Base-by-base conservation (phyloP, 2,329 filamentous ascomycete genomes). In the Talaromyces albobiverticillius region DNA sequence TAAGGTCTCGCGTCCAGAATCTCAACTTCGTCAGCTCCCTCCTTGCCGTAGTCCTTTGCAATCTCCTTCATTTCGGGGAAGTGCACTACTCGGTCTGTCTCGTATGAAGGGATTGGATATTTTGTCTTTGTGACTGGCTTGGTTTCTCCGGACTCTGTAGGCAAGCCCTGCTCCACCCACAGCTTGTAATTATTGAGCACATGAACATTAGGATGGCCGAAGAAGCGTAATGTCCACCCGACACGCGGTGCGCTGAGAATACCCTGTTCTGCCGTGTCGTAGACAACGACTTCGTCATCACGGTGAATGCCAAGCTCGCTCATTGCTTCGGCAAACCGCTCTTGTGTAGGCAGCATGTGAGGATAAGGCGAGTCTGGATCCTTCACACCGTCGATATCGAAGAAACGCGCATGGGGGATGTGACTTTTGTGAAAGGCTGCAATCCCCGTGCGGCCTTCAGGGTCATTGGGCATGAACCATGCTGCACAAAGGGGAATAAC, bases 381-480 rank as follows among this genome's bases (percentile, higher is more conserved):
- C 65, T 94, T 90, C 68, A 96, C 83, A 64, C 85, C 90, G 73
- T 99, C 94, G 51, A 99, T 81, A 71, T 99, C 92, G 71, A 99
- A 99, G 82, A 97, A 99, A 29, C 91, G 88, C 1, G 94, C 88
- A 65, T 87, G 86, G 20, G 92, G 93, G 59, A 99, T 94, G 64
- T 90, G 89, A 67, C 86, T 83, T 68, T 90, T 82, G 61, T 85
- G 83, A 78, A 93, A 99, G 41, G 87, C 84, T 60, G 94, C 81
- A 62, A 88, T 84, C 51, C 94, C 94, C 47, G 83, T 89, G 58
- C 91, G 86, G 51, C 83, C 83, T 62, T 81, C 67, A 2, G 81
- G 78, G 60, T 96, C 93, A 71, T 96, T 97, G 59, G 94, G 94
- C 59, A 99, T 83, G 68, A 96, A 99, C 94, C 94, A 99, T 22